Percentiles rank a stretch among this genome's conserved stretches.
Conservation (phyloP, 306 rosid genomes). For the Astragalus glycyphyllos region DNA sequence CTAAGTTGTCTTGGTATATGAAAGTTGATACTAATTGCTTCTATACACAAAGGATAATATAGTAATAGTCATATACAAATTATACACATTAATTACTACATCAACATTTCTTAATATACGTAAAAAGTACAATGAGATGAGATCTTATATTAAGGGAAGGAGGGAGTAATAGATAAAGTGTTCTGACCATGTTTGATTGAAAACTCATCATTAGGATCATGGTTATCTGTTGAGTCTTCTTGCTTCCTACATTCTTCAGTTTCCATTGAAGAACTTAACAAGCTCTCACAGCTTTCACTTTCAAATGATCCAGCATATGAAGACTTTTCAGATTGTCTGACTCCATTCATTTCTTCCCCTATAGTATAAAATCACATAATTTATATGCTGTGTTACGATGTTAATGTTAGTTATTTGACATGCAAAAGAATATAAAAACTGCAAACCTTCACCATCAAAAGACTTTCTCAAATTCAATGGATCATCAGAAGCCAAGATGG, state of each 20-base stretch:
- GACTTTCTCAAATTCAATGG: conserved; percentile 19
- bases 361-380: conserved; percentile 20
- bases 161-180: conserved; percentile 20
- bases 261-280: conserved; percentile 28
- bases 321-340: conserved; percentile 41
- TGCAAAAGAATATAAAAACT: no score
- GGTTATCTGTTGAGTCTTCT: conserved; percentile 35
- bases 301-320: conserved; percentile 40
- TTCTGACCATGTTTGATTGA: conserved; percentile 61
- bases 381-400: neutral
- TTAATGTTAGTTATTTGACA: neutral
- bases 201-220: conserved; percentile 46
- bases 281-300: conserved; percentile 38
- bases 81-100: no score
- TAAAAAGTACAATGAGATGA: no score
- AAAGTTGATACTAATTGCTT: no score
- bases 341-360: conserved; percentile 52
- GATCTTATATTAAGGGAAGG: no score
- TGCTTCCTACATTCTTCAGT: conserved; percentile 41
- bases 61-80: no score
- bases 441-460: conserved; percentile 39
- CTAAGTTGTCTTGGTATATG: no score
- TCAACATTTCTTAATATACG: no score
- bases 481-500: conserved; percentile 29
- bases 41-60: no score